These are phyloP conservation scores for Vitis hybrid DNA, from an alignment of 177 flowering plant species.

Conservation along the genomic window DNA sequence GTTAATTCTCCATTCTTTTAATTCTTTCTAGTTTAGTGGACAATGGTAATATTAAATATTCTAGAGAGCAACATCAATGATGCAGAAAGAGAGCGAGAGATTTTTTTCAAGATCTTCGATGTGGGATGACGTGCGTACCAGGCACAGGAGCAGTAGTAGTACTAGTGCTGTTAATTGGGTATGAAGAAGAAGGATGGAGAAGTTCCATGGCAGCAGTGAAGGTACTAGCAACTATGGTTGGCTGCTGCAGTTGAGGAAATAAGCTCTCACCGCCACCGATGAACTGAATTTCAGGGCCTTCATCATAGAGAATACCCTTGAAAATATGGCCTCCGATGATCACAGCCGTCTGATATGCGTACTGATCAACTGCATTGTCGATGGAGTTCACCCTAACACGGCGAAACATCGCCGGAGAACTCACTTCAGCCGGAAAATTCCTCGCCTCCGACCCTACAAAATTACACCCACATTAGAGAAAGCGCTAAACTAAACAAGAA, in stretches of 20 bases:
- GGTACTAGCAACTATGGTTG: neutral
- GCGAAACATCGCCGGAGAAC: constrained; percentile 35
- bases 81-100: neutral
- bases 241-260: constrained; percentile 6
- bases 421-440: constrained; percentile 49
- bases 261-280: constrained; percentile 4
- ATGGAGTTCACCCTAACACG: constrained; percentile 45
- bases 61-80: neutral
- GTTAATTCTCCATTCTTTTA: neutral
- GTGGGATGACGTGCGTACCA: constrained; percentile 23
- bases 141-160: constrained; percentile 15
- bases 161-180: constrained; percentile 1
- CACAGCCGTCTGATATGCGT: constrained; percentile 48
- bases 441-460: constrained; percentile 26
- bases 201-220: neutral
- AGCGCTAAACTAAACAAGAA: neutral
- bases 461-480: neutral
- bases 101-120: constrained; percentile 15
- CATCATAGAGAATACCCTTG: constrained; percentile 61
- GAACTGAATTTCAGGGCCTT: constrained; percentile 33
- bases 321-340: constrained; percentile 57
- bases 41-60: neutral
- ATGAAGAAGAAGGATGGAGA: constrained; percentile 8
- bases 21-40: constrained; percentile 1
- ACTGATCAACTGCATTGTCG: constrained; percentile 35